Conservation (phyloP, 306 rosid species). For the Cicer cuneatum region DNA sequence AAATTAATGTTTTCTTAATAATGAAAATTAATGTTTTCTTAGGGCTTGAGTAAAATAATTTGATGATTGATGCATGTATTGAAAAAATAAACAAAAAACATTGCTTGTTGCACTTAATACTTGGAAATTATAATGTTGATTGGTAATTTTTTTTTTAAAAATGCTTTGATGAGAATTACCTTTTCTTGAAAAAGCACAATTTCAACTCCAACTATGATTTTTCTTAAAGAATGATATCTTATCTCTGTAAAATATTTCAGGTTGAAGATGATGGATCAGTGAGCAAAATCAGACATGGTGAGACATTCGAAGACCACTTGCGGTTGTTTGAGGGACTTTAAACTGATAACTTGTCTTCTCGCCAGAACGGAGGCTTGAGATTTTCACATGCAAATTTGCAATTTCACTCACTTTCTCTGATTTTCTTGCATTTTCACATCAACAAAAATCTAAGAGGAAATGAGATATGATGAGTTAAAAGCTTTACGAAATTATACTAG, state of each 20-base stretch:
- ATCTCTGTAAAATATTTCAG: conserved; percentile 48
- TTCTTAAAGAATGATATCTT: neutral
- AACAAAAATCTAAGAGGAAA: too few species aligned
- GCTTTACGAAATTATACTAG: too few species aligned
- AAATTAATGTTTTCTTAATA: too few species aligned
- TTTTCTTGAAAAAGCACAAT: conserved; percentile 3
- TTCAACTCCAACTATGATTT: conserved; percentile 9
- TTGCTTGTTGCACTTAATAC: conserved; percentile 2
- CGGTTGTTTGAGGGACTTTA: conserved; percentile 80
- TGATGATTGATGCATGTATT: neutral
- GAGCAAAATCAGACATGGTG: conserved; percentile 89
- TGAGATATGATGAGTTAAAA: too few species aligned
- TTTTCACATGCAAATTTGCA: too few species aligned
- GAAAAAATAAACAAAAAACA: neutral
- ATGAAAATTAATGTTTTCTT: neutral
- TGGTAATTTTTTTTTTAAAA: neutral
- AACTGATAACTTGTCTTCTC: conserved; percentile 22
- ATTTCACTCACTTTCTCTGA: too few species aligned
- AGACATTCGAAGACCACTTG: conserved; percentile 80
- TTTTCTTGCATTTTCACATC: too few species aligned
- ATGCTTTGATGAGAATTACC: neutral
- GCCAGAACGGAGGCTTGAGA: neutral
- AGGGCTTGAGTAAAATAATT: neutral
- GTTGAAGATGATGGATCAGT: conserved; percentile 82
- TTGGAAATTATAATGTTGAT: neutral